phyloP scores from a whole-genome alignment of 768 basidiomycete genomes.

The Macrolepiota dolichaula region DNA sequence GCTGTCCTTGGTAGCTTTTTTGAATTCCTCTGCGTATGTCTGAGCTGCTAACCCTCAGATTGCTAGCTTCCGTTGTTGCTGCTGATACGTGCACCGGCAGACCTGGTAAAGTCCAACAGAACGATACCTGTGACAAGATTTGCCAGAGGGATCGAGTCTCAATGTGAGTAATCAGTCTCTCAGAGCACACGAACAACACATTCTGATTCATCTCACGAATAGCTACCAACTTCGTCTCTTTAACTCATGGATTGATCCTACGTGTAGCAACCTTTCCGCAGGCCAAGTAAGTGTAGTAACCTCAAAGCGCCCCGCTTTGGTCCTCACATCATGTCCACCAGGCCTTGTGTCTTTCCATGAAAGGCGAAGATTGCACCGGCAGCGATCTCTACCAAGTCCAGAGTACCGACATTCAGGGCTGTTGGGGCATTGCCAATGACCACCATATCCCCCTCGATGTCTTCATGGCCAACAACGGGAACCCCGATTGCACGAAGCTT shows the following conservation, averaged over 20 bases:
- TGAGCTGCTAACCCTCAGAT: neutral
- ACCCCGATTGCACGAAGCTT: neutral
- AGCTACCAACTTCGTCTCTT: neutral
- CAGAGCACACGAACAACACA: neutral
- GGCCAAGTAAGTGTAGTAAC: neutral
- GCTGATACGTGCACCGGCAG: neutral
- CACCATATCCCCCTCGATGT: neutral
- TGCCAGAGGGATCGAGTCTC: neutral
- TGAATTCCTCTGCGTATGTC: neutral
- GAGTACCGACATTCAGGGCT: neutral
- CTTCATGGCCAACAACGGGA: neutral
- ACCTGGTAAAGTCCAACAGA: neutral
- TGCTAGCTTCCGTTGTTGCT: neutral
- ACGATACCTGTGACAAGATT: neutral
- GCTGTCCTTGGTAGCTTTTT: neutral
- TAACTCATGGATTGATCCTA: neutral
- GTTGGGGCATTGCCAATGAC: neutral
- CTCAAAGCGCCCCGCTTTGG: neutral
- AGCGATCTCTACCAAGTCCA: neutral
- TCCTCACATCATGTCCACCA: neutral
- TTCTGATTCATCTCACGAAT: neutral
- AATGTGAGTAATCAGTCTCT: neutral
- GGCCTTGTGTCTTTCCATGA: neutral
- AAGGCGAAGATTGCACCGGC: neutral
- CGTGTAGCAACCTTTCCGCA: neutral